phyloP scores from a whole-genome alignment of 208 protist species.

The Trichomonas vaginalis region DNA sequence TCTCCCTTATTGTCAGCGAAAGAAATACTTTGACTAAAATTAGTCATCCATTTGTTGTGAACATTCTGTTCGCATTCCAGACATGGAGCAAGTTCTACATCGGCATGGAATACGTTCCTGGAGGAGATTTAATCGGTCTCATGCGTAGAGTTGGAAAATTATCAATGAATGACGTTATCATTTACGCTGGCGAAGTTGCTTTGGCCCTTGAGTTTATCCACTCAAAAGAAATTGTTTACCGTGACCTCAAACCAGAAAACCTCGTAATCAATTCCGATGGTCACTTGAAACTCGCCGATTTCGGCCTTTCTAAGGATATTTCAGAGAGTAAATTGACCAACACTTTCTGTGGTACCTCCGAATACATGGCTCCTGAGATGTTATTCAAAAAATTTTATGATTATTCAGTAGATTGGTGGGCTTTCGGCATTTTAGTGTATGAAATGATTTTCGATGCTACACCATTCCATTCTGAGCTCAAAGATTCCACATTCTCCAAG shows the following conservation, averaged over 20 bases:
- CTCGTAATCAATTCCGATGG: constrained; percentile 20
- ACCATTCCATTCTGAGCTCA: constrained; percentile 27
- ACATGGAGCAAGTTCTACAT: not conserved
- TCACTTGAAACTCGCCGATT: constrained; percentile 29
- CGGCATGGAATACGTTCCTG: not conserved
- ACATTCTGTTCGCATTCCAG: not conserved
- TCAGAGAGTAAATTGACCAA: not conserved
- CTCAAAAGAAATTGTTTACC: not conserved
- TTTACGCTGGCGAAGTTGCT: constrained; percentile 20
- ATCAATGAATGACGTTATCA: not conserved
- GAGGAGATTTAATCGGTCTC: not conserved
- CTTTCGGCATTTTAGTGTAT: constrained; percentile 39
- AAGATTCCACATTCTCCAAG: not conserved
- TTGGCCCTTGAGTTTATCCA: constrained; percentile 20
- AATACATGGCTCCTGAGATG: constrained; percentile 26
- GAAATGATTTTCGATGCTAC: constrained; percentile 35
- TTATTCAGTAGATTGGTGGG: constrained; percentile 43
- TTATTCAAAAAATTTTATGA: not conserved
- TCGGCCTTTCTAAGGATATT: constrained; percentile 25
- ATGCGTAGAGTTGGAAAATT: not conserved
- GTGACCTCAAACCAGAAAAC: constrained; percentile 30
- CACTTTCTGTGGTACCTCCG: constrained; percentile 19
- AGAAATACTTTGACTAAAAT: not conserved
- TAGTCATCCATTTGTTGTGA: not conserved
- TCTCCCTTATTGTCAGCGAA: not conserved